Conservation (phyloP, 768 basidiomycete genomes). For the Naganishia randhawae region DNA sequence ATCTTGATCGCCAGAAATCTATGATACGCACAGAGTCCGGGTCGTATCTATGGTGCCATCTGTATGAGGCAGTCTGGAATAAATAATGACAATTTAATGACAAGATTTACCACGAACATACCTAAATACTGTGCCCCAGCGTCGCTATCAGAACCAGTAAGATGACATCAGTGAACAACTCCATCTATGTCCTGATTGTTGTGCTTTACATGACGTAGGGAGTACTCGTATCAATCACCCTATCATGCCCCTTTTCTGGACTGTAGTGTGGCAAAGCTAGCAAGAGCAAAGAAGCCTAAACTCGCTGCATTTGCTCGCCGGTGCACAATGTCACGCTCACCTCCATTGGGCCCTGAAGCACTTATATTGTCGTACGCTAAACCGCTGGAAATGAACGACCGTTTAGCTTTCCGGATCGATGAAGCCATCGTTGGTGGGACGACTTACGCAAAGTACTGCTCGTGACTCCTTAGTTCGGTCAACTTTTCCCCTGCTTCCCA, state of each 20-base stretch:
- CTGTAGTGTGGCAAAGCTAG: conserved; percentile 86
- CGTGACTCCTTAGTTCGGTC: conserved; percentile 38
- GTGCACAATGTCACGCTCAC: conserved; percentile 47
- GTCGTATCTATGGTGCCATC: conserved; percentile 74
- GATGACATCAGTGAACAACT: background rate
- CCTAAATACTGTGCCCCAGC: conserved; percentile 63
- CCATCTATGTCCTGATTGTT: background rate
- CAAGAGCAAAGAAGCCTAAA: conserved; percentile 15
- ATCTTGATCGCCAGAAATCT: background rate
- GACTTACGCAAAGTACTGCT: conserved; percentile 46
- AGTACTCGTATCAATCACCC: conserved; percentile 68
- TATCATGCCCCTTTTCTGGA: conserved; percentile 66
- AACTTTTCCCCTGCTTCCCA: conserved; percentile 85
- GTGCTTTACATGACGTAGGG: conserved; percentile 80
- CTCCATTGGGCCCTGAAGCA: conserved; percentile 81
- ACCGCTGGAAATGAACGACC: conserved; percentile 63
- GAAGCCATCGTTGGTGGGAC: background rate
- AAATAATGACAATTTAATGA: background rate
- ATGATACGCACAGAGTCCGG: conserved; percentile 44
- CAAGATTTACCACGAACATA: conserved; percentile 20
- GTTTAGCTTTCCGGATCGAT: conserved; percentile 68
- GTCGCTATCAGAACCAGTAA: conserved; percentile 58
- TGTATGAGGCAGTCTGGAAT: conserved; percentile 57
- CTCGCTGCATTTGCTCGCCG: background rate
- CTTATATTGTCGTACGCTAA: conserved; percentile 87